Conservation (phyloP, 257 asterid genomes). For the Nyctanthes arbortristis region DNA sequence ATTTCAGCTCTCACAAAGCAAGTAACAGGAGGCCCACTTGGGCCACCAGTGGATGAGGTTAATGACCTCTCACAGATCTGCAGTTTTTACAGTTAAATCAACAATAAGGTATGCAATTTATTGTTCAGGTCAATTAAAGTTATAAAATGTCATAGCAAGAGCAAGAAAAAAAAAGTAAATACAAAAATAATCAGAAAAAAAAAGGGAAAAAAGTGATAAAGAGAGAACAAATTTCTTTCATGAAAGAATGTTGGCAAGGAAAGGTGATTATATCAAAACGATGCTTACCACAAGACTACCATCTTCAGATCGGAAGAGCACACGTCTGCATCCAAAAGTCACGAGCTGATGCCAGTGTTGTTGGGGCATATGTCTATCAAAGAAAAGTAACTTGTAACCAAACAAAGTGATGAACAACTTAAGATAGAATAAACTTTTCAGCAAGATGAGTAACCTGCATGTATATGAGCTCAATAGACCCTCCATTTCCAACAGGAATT, state of each 20-base stretch:
- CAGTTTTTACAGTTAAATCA: not conserved
- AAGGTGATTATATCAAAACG: not conserved
- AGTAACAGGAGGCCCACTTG: slow-evolving; percentile 71
- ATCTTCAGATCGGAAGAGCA: slow-evolving; percentile 79
- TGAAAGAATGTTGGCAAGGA: not conserved
- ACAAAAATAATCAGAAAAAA: not conserved
- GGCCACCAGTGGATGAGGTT: slow-evolving; percentile 78
- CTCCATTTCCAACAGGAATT: slow-evolving; percentile 90
- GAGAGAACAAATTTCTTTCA: no score
- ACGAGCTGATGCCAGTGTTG: slow-evolving; percentile 90
- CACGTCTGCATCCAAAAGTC: slow-evolving; percentile 95
- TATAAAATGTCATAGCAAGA: not conserved
- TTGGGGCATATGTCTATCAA: slow-evolving; percentile 84
- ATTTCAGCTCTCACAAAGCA: slow-evolving; percentile 87
- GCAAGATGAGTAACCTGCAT: slow-evolving; percentile 59
- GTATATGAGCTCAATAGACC: slow-evolving; percentile 84
- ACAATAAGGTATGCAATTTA: not conserved
- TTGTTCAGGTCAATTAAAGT: not conserved
- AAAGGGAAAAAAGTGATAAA: no score
- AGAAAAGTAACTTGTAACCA: not conserved
- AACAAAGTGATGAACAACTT: not conserved
- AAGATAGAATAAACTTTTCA: not conserved
- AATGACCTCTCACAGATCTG: slow-evolving; percentile 97
- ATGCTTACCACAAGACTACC: slow-evolving; percentile 89
- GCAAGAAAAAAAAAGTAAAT: not conserved